Evolutionary conservation across 192 early-diverging fungal genomes (phyloP), one percentile per base, ranked within the genome.

Genomic region (Coemansia sp.): DNA sequence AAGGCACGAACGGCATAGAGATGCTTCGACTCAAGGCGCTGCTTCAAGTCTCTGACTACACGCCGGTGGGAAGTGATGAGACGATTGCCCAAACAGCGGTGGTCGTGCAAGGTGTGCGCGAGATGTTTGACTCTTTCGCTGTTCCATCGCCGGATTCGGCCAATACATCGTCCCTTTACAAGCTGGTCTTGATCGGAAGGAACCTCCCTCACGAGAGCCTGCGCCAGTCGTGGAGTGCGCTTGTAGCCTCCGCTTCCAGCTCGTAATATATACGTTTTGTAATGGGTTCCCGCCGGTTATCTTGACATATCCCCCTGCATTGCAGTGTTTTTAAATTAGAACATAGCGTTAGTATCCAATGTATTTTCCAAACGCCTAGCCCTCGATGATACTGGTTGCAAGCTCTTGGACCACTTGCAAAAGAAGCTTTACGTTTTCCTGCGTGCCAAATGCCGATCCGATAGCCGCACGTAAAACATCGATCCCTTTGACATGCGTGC

Each of bases 41-140:
- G 45, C 35, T 89, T 4, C 55, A 69, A 18, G 79, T 78, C 14
- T 59, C 44, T 20, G 78, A 75, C 55, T 82, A 67, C 62, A 57
- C 63, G 5, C 60, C 76, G 7, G 81, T 84, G 0, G 81, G 81
- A 24, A 36, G 70, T 23, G 67, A 73, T 10, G 16, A 69, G 58
- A 23, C 4, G n/a, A 8, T 60, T 4, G 38, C 14, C 6, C 59
- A 46, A 15, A 74, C 85, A 2, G 80, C 69, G 4, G 72, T 88
- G 30, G 81, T 89, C 0, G 84, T 89, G 48, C 88, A 89, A 49
- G 88, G 88, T 60, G 88, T 89, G 35, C 85, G 88, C 62, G 88
- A 89, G 43, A 74, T 89, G 64, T 89, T 88, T 43, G 88, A 89
- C 36, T 75, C 81, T 8, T 83, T 83, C 69, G 71, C 64, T 16